Percentiles rank a stretch among this genome's conserved stretches.
Conservation (phyloP, 2,329 filamentous ascomycete species). For the Calonectria naviculata region DNA sequence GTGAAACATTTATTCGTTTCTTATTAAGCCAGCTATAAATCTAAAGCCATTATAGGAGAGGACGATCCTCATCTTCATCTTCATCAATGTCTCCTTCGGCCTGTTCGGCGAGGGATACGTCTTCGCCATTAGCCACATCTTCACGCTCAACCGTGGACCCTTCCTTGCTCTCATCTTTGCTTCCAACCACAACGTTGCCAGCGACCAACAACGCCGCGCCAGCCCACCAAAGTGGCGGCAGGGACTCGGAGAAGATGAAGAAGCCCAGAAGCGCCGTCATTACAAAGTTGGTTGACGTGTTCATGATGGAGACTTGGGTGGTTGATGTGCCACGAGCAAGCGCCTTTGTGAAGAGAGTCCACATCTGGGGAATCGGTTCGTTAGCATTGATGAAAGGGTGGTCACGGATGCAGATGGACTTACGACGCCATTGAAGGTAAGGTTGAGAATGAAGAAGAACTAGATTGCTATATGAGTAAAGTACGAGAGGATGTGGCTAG, state of each 20-base stretch:
- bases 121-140: constrained; percentile 37
- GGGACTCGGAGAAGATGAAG: constrained; percentile 75
- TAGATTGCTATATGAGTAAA: constrained; percentile 44
- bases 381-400: background rate
- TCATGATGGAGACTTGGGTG: constrained; percentile 84
- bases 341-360: constrained; percentile 83
- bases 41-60: background rate
- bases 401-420: constrained; percentile 40
- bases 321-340: constrained; percentile 80
- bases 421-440: constrained; percentile 78
- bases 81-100: constrained; percentile 40
- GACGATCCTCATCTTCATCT: constrained; percentile 44
- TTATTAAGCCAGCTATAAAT: background rate
- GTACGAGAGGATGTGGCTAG: background rate
- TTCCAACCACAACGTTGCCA: constrained; percentile 82
- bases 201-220: constrained; percentile 78
- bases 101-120: constrained; percentile 43
- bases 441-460: constrained; percentile 81
- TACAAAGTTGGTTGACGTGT: constrained; percentile 86
- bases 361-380: constrained; percentile 66
- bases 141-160: constrained; percentile 17
- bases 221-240: constrained; percentile 82
- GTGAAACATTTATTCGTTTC: background rate
- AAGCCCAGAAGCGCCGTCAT: constrained; percentile 79
- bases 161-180: constrained; percentile 66